Base-by-base conservation (phyloP, 2,329 filamentous ascomycete genomes). In the Penicillium sp. region DNA sequence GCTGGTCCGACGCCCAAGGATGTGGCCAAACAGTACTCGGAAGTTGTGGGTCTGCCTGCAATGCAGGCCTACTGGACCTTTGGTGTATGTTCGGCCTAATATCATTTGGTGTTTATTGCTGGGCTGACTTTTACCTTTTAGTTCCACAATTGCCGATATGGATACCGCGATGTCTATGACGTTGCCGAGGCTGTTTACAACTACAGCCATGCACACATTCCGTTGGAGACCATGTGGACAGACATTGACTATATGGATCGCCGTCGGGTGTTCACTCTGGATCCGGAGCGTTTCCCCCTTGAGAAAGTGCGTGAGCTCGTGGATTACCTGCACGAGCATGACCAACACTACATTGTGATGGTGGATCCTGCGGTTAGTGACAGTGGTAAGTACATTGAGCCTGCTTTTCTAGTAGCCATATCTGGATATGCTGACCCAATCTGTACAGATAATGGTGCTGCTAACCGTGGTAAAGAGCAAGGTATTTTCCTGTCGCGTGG, bases 291-390 rank as follows among this genome's bases (percentile, higher is more conserved):
- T 6, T 80, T 75, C 59, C 74, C 76, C 0, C 31, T 78, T 1
- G 55, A 71, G 0, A 75, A 73, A 71, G 83, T 92, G 79, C 86
- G 84, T 39, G 83, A 89, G 64, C 76, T 92, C 1, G 86, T 89
- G 22, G 78, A 83, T 37, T 84, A 88, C 22, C 81, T 95, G 0
- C 89, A 92, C 67, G 72, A 76, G 6, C 82, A 86, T 56, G 75
- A 89, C 43, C 89, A 92, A 70, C 83, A 89, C 49, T 91, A 90
- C 63, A 83, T 91, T 33, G 77, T 93, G 49, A 95, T 95, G 86
- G 88, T 94, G 1, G 91, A 95, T 65, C 77, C 78, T 18, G 77
- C 78, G 2, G 79, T 85, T 2, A 74, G 72, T 57, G 60, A 66
- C 7, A 72, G 64, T 40, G 67, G 73, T 75, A 67, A 58, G 72